Evolutionary conservation across 1,284 basidiomycete species (phyloP).

Genomic region (Calocybe gambosa): DNA sequence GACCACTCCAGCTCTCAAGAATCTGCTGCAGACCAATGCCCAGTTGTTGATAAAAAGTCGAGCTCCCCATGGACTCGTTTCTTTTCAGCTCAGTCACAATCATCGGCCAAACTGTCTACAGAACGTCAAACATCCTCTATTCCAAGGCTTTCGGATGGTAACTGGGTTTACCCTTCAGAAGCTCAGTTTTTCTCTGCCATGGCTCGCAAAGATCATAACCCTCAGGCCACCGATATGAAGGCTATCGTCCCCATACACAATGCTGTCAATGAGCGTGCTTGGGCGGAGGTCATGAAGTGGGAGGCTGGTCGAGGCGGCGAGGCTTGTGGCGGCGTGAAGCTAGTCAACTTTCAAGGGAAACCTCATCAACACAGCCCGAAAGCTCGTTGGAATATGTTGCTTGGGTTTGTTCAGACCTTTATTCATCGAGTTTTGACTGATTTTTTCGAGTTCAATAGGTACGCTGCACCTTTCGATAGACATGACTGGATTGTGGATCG

Average conservation of each 20-base stretch:
- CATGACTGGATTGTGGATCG: slow-evolving; percentile 98
- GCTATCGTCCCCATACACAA: slow-evolving; percentile 98
- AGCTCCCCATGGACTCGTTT: slow-evolving; percentile 48
- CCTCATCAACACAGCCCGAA: slow-evolving; percentile 73
- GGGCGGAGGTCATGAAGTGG: slow-evolving; percentile 89
- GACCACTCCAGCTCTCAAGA: slow-evolving; percentile 32
- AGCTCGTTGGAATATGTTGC: slow-evolving; percentile 75
- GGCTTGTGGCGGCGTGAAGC: slow-evolving; percentile 75
- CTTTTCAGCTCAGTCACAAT: slow-evolving; percentile 24
- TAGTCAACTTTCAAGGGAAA: slow-evolving; percentile 83
- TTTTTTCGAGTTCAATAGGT: slow-evolving; percentile 42
- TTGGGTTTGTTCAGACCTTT: slow-evolving; percentile 65
- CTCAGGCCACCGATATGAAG: slow-evolving; percentile 82
- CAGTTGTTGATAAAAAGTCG: slow-evolving; percentile 56
- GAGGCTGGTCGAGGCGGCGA: slow-evolving; percentile 77
- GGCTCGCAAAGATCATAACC: slow-evolving; percentile 88
- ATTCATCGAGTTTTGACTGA: not conserved
- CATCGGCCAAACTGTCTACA: slow-evolving; percentile 39
- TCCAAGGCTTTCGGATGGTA: slow-evolving; percentile 62
- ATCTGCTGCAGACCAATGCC: slow-evolving; percentile 30
- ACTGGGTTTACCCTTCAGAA: slow-evolving; percentile 99
- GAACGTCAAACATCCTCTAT: slow-evolving; percentile 87
- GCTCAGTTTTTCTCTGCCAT: slow-evolving; percentile 96
- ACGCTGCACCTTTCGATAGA: slow-evolving; percentile 91
- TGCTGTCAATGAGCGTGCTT: slow-evolving; percentile 96